These are phyloP conservation scores for Halenospora varia DNA, from an alignment of 495 filamentous ascomycete genomes.

Conservation along the genomic window DNA sequence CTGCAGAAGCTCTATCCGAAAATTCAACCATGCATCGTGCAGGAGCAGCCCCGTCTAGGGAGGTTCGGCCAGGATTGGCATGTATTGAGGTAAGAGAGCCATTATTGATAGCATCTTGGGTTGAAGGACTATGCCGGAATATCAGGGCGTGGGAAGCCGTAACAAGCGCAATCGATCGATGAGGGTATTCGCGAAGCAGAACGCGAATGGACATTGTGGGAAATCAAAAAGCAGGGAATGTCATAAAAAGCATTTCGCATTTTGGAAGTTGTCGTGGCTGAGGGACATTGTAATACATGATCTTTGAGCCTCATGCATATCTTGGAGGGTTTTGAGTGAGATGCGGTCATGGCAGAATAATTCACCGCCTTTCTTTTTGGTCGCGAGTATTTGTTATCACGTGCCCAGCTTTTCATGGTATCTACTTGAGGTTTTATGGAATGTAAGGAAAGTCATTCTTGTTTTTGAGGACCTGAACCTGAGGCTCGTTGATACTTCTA, in stretches of 20 bases:
- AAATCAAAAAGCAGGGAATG: neutral
- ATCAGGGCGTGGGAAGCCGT: constrained; percentile 76
- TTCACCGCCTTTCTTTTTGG: no score
- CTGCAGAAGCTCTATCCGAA: constrained; percentile 52
- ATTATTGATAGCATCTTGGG: constrained; percentile 46
- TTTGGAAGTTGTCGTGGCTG: constrained; percentile 1
- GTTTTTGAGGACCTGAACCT: no score
- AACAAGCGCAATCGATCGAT: constrained; percentile 78
- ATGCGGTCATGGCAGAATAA: neutral
- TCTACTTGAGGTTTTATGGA: no score
- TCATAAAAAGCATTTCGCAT: constrained; percentile 14
- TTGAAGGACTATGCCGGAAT: constrained; percentile 66
- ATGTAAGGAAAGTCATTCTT: no score
- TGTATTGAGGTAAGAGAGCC: constrained; percentile 44
- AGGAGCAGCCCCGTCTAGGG: constrained; percentile 34
- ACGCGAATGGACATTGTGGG: constrained; percentile 50
- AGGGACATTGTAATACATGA: neutral
- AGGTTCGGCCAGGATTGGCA: constrained; percentile 30
- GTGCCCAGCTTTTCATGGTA: no score
- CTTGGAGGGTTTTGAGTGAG: neutral
- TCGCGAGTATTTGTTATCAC: no score
- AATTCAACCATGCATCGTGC: constrained; percentile 88
- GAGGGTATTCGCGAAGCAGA: constrained; percentile 72
- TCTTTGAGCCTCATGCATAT: neutral
- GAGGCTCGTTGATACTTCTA: no score